These are phyloP conservation scores for Venturia carpophila DNA, from an alignment of 2,329 filamentous ascomycete species.

Conservation along the genomic window DNA sequence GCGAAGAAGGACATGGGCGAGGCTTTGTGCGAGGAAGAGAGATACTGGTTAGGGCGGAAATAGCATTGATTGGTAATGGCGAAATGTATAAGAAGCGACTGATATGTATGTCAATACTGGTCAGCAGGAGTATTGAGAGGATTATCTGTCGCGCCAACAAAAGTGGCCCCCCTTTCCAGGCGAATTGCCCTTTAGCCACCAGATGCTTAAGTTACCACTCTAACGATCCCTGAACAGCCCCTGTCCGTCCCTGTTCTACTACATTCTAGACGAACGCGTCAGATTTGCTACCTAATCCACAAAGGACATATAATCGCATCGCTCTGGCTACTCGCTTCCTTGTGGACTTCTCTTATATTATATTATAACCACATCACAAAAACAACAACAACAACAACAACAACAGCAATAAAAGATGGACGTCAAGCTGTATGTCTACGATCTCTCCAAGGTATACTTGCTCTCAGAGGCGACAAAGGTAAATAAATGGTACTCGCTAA, in stretches of 20 bases:
- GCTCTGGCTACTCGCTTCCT: not conserved
- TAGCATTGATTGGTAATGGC: not conserved
- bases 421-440: slow-evolving; percentile 45
- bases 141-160: not conserved
- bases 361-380: not conserved
- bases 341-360: too few relatives aligned
- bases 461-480: not conserved
- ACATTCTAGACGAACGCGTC: slow-evolving; percentile 9
- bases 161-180: not conserved
- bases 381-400: too few relatives aligned
- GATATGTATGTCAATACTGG: not conserved
- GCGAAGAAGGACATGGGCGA: slow-evolving; percentile 44
- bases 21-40: not conserved
- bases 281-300: slow-evolving; percentile 1
- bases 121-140: not conserved
- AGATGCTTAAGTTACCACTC: not conserved
- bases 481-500: slow-evolving; percentile 15
- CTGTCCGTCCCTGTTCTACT: not conserved
- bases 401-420: slow-evolving; percentile 37
- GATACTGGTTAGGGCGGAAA: not conserved
- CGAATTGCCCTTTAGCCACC: not conserved
- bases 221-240: not conserved
- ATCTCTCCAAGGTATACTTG: slow-evolving; percentile 37
- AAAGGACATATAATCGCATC: not conserved
- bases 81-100: slow-evolving; percentile 1